These are phyloP conservation scores for Exophiala bonariae DNA, from an alignment of 2,329 filamentous ascomycete genomes.

Conservation along the genomic window DNA sequence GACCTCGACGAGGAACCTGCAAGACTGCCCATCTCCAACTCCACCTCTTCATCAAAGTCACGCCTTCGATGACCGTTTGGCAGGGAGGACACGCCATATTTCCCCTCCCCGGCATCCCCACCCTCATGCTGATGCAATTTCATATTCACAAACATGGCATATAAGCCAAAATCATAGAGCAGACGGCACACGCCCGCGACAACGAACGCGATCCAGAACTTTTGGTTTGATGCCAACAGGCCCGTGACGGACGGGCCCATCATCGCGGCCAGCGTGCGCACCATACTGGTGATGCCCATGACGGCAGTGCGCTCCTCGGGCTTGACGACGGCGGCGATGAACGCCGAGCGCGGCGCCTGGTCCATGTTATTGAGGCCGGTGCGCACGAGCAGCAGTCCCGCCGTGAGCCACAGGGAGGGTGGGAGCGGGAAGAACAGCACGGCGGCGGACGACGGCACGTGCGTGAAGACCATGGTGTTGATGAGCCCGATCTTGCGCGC, in stretches of 20 bases:
- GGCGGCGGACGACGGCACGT: constrained; percentile 62
- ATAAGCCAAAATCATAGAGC: constrained; percentile 60
- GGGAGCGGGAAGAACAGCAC: constrained; percentile 62
- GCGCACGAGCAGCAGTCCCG: constrained; percentile 58
- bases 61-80: neutral
- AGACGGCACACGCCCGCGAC: constrained; percentile 55
- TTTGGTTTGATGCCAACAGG: constrained; percentile 51
- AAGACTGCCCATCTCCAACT: constrained; percentile 20
- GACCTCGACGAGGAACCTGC: constrained; percentile 2
- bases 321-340: constrained; percentile 66
- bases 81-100: too few species aligned
- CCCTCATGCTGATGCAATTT: constrained; percentile 51
- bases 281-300: constrained; percentile 66
- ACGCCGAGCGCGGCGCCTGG: constrained; percentile 64
- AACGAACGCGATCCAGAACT: constrained; percentile 65
- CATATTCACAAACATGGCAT: constrained; percentile 60
- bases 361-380: constrained; percentile 69
- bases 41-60: constrained; percentile 2
- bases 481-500: constrained; percentile 60
- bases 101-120: neutral
- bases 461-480: constrained; percentile 66
- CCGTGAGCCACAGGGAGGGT: constrained; percentile 50
- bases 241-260: constrained; percentile 58
- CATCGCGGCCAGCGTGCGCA: constrained; percentile 61
- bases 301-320: constrained; percentile 67